Evolutionary conservation across 1,284 basidiomycete species (phyloP).

Genomic region (Porogramme epimiltina): DNA sequence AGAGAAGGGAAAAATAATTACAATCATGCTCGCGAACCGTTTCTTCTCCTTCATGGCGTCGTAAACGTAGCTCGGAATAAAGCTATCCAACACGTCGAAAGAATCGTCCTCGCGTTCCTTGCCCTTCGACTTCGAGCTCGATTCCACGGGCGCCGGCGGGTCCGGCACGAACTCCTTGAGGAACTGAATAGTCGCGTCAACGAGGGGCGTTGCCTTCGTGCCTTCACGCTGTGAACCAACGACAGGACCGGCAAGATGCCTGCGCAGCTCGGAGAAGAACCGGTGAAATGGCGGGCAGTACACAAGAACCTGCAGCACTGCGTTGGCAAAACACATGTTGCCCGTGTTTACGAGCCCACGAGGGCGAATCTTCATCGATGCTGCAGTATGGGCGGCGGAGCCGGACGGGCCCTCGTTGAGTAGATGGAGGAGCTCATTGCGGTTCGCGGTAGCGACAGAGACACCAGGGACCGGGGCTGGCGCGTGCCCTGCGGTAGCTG

Average conservation of each 20-base stretch:
- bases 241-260: conserved; percentile 40
- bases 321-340: conserved; percentile 98
- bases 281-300: conserved; percentile 88
- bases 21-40: conserved; percentile 91
- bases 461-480: conserved; percentile 18
- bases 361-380: conserved; percentile 53
- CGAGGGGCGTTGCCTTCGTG: conserved; percentile 68
- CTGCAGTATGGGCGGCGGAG: conserved; percentile 13
- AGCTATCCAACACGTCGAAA: conserved; percentile 63
- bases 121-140: conserved; percentile 35
- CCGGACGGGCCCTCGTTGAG: conserved; percentile 50
- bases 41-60: conserved; percentile 96
- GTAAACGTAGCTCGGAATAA: conserved; percentile 90
- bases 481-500: conserved; percentile 38
- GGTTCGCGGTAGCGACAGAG: conserved; percentile 42
- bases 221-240: conserved; percentile 36
- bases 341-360: conserved; percentile 93
- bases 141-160: conserved; percentile 30
- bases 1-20: conserved; percentile 39
- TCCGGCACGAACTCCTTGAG: conserved; percentile 73
- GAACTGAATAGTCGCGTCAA: conserved; percentile 85
- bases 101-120: conserved; percentile 41
- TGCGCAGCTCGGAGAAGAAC: conserved; percentile 76
- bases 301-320: conserved; percentile 88
- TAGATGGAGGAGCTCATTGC: conserved; percentile 58